These are phyloP conservation scores for Hibiscus mutabilis DNA, from an alignment of 345 rosid genomes.

Conservation along the genomic window DNA sequence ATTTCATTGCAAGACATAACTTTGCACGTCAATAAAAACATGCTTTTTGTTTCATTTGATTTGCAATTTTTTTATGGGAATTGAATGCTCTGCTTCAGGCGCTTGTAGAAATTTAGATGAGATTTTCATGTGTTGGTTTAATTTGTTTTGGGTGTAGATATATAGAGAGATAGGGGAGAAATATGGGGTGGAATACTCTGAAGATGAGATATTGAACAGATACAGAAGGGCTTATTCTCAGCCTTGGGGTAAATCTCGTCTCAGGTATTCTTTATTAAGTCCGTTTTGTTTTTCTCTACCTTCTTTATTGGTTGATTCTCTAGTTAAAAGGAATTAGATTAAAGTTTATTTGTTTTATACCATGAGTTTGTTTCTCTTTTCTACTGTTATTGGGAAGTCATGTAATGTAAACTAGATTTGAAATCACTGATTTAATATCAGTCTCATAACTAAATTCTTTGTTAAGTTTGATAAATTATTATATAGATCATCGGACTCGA, in stretches of 20 bases:
- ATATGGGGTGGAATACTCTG: slow-evolving; percentile 85
- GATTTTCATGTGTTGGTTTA: not conserved
- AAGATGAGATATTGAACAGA: slow-evolving; percentile 73
- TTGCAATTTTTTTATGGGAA: not conserved
- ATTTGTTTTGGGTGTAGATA: slow-evolving; percentile 37
- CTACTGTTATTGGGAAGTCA: no score
- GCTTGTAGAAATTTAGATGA: not conserved
- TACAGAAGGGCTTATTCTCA: slow-evolving; percentile 87
- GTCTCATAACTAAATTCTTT: no score
- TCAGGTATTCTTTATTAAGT: slow-evolving; percentile 43
- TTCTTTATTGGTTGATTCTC: not conserved
- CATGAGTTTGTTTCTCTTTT: no score
- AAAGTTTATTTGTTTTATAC: no score
- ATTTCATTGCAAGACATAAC: not conserved
- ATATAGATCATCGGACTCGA: no score
- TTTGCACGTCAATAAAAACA: not conserved
- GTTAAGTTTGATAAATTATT: no score
- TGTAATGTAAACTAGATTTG: no score
- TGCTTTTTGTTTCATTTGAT: not conserved
- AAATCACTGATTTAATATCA: no score
- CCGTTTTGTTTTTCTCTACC: not conserved
- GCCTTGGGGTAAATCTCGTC: slow-evolving; percentile 96
- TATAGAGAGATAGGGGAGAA: slow-evolving; percentile 81
- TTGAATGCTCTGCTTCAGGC: not conserved
- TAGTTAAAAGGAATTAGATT: no score